phyloP scores from a whole-genome alignment of 768 basidiomycete genomes.

The Suillus hirtellus region DNA sequence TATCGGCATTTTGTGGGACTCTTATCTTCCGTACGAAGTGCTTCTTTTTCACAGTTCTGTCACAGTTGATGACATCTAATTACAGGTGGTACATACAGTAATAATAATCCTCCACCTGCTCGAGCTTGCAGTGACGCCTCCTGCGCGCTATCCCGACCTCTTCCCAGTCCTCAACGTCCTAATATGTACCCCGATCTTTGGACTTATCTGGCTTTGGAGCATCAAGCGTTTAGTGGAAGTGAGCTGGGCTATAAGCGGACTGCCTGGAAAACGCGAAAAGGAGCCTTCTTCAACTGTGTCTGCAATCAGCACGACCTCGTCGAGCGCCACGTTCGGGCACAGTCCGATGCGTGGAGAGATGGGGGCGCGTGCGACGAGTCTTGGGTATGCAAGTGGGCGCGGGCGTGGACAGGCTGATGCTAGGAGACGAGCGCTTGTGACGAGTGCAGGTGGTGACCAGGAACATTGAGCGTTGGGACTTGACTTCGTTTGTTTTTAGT shows the following conservation, averaged over 20 bases:
- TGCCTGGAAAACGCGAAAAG: conserved; percentile 29
- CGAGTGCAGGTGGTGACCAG: conserved; percentile 22
- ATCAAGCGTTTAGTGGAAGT: conserved; percentile 79
- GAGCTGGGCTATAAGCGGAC: conserved; percentile 74
- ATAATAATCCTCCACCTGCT: conserved; percentile 59
- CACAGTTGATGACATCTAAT: not conserved
- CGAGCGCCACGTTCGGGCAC: not conserved
- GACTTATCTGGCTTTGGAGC: conserved; percentile 86
- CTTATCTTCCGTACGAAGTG: conserved; percentile 47
- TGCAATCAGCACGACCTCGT: not conserved
- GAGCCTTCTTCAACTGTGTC: conserved; percentile 6
- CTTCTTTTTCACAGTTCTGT: not conserved
- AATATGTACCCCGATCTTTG: conserved; percentile 78
- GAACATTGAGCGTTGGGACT: conserved; percentile 13
- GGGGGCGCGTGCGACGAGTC: conserved; percentile 29
- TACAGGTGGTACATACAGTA: conserved; percentile 54
- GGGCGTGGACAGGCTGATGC: conserved; percentile 20
- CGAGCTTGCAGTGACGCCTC: conserved; percentile 63
- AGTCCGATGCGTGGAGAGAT: conserved; percentile 15
- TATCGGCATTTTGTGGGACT: conserved; percentile 49
- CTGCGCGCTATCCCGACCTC: conserved; percentile 79
- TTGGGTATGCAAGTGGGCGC: conserved; percentile 26
- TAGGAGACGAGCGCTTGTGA: conserved; percentile 26
- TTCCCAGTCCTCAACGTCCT: conserved; percentile 85
- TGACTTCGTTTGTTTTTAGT: not conserved